These are phyloP conservation scores for Mortierella sp. DNA, from an alignment of 371 early-diverging fungal genomes.

Conservation along the genomic window DNA sequence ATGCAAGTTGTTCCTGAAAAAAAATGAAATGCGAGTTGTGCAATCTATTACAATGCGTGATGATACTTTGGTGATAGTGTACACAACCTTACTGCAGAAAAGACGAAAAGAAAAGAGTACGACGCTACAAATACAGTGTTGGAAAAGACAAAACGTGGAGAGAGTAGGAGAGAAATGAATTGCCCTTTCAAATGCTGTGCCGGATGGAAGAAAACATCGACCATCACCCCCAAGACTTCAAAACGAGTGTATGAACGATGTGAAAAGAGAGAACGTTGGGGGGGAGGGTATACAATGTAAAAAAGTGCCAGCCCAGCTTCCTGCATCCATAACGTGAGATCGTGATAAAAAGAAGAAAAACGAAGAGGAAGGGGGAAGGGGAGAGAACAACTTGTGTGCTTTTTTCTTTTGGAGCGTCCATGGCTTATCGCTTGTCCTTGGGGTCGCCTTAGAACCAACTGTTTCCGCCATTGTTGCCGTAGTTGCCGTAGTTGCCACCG, in stretches of 20 bases:
- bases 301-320: constrained; percentile 43
- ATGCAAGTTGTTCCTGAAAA: too few species aligned
- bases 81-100: constrained; percentile 14
- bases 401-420: constrained; percentile 6
- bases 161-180: constrained; percentile 11
- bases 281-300: constrained; percentile 37
- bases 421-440: background rate
- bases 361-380: constrained; percentile 9
- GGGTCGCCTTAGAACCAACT: constrained; percentile 55
- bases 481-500: constrained; percentile 8
- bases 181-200: constrained; percentile 39
- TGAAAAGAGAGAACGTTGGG: constrained; percentile 10
- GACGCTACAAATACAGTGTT: constrained; percentile 42
- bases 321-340: constrained; percentile 49
- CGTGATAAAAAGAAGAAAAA: constrained; percentile 12
- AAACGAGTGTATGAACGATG: constrained; percentile 18
- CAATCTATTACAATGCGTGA: too few species aligned
- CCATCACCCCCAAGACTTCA: constrained; percentile 40
- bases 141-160: too few species aligned
- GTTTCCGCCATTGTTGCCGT: constrained; percentile 40
- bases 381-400: constrained; percentile 1
- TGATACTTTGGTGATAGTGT: too few species aligned
- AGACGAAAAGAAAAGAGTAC: constrained; percentile 9
- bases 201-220: constrained; percentile 34
- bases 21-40: too few species aligned